Evolutionary conservation across 495 filamentous ascomycete genomes (phyloP), one percentile per base, ranked within the genome.

Genomic region (Aspergillus nidulans): DNA sequence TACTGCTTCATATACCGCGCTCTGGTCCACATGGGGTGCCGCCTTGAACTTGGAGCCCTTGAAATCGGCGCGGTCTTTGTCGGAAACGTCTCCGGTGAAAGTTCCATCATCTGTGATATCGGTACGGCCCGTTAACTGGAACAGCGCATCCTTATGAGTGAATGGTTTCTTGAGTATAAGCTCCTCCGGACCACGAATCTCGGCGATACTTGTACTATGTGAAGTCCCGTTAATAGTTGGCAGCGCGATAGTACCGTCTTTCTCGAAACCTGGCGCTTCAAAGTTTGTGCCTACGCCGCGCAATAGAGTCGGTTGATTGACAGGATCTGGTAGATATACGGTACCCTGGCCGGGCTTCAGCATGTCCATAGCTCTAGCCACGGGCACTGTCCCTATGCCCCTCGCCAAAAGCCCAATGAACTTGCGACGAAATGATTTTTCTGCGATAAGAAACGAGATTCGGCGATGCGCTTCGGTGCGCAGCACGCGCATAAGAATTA

Each of bases 21-120:
- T 89, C 69, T 99, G 94, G 69, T 97, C 89, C 19, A 97, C 90
- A 67, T 97, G 92, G 13, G 94, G 94, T 2, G 94, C 91, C 6
- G 87, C 76, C 71, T 92, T 94, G 73, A 86, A 97, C 47, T 82
- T 86, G 12, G 83, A 86, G 6, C 94, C 94, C 64, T 88, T 74
- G 62, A 88, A 95, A 9, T 69, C 56, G 3, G 36, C 65, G 12
- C 65, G 54, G 21, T 69, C 61, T 32, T 64, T 51, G 25, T 68
- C 64, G 13, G 81, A 76, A 45, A 69, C 74, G 13, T 74, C 61
- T 13, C 84, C 85, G 12, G 70, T 78, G 34, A 81, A 66, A 0
- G 75, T 71, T 41, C 77, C 72, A 52, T 86, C 72, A 25, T 83
- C 75, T 43, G 81, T 79, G 48, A 90, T 79, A 60, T 91, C 86